Base-by-base conservation (phyloP, 1,139 yeast genomes). In the Candida albicans region DNA sequence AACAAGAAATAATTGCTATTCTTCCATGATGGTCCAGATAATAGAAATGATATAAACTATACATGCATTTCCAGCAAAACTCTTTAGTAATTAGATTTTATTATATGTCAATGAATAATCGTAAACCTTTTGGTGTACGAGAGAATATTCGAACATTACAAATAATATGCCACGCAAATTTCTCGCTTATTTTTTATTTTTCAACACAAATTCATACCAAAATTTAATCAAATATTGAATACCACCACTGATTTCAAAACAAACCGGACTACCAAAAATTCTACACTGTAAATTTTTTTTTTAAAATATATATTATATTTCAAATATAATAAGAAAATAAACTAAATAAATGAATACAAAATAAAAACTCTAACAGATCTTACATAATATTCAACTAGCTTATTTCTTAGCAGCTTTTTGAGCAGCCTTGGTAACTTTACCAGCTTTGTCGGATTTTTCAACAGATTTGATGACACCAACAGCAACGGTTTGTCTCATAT, bases 371-470 rank as follows among this genome's bases (percentile, higher is more conserved):
- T 36, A 36, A 36, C 18, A 30, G 33, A 36, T 36, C 28, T 36
- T 28, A 36, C 18, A 28, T 27, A 10, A 28, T 36, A 36, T 36
- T 36, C 39, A 36, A 28, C 26, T 36, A 18, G 34, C 63, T 86
- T 91, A 91, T 84, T 91, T 89, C 91, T 90, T 91, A 73, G 86
- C 85, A 77, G 97, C 97, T 90, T 93, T 93, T 70, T 78, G 84
- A 75, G 98, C 98, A 77, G 99, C 95, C 91, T 93, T 93, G 93
- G 99, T 93, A 67, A 93, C 96, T 93, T 93, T 93, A 82, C 95
- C 96, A 68, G 89, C 88, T 79, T 81, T 83, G 80, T 85, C 95
- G 59, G 95, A 70, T 88, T 93, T 93, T 72, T 83, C 96, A 68
- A 93, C 98, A 63, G 95, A 79, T 88, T 91, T 91, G 93, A 91